A percentile compares a stretch with the other conserved stretches of the same genome.
Conservation (phyloP, 352 stramenopile genomes). For the Globisporangium paroecandrum region DNA sequence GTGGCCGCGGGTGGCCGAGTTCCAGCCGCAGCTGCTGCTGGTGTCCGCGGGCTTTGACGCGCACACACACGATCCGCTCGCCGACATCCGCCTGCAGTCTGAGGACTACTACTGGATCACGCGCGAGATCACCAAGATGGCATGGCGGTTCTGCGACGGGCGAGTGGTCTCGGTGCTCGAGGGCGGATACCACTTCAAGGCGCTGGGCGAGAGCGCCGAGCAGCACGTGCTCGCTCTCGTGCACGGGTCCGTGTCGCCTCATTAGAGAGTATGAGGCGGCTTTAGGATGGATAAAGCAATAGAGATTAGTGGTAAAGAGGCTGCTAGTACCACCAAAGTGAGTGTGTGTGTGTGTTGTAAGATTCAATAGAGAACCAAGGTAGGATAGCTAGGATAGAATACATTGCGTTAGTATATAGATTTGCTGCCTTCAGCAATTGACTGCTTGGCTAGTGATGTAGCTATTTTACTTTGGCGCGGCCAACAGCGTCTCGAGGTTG, state of each 20-base stretch:
- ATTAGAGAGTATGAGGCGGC: background rate
- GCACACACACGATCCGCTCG: slow-evolving; percentile 42
- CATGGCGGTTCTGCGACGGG: slow-evolving; percentile 40
- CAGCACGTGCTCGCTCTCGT: slow-evolving; percentile 45
- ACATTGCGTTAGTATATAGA: background rate
- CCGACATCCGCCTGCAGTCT: slow-evolving; percentile 37
- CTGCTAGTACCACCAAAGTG: background rate
- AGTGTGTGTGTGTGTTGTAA: background rate
- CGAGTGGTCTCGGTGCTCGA: slow-evolving; percentile 56
- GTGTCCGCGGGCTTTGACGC: slow-evolving; percentile 87
- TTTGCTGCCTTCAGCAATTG: background rate
- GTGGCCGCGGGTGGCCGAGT: slow-evolving; percentile 37
- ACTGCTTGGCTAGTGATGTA: background rate
- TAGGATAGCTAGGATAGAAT: background rate
- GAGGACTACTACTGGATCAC: slow-evolving; percentile 65
- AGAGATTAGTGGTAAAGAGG: background rate
- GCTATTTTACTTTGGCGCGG: slow-evolving; percentile 46
- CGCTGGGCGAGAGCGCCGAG: slow-evolving; percentile 46
- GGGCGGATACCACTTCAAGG: slow-evolving; percentile 49
- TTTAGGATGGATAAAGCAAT: background rate
- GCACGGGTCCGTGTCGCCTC: slow-evolving; percentile 21
- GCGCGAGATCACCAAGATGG: slow-evolving; percentile 31
- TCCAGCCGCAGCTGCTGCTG: slow-evolving; percentile 80
- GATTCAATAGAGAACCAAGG: background rate
- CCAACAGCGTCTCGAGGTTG: slow-evolving; percentile 84